Conservation (phyloP, 176 grass and related monocot genomes). For the Avena atlantica region DNA sequence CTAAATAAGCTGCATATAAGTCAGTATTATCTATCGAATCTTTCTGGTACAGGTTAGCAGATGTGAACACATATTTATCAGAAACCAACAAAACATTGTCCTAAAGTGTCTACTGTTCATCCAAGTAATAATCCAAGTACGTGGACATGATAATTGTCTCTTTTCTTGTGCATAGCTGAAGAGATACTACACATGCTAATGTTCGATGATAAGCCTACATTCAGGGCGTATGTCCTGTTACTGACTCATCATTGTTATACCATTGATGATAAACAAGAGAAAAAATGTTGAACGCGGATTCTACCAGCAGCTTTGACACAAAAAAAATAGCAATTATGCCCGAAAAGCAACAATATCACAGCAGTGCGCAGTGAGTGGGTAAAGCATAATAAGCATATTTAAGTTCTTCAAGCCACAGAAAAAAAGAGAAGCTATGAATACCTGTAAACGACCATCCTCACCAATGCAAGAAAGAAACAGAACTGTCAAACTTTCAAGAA, state of each 20-base stretch:
- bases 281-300: neutral
- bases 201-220: constrained; percentile 18
- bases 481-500: constrained; percentile 78
- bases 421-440: constrained; percentile 45
- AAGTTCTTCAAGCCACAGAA: neutral
- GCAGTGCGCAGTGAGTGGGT: constrained; percentile 5
- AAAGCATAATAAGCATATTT: constrained; percentile 20
- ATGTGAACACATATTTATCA: constrained; percentile 40
- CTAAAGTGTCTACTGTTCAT: constrained; percentile 17
- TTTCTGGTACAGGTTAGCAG: neutral
- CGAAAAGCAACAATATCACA: constrained; percentile 4
- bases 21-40: neutral
- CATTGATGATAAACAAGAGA: neutral
- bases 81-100: constrained; percentile 25
- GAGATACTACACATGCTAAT: neutral
- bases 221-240: constrained; percentile 2
- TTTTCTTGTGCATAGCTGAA: neutral
- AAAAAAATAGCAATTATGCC: neutral
- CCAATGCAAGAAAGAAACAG: constrained; percentile 75
- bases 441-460: constrained; percentile 78
- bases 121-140: constrained; percentile 17
- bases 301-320: neutral
- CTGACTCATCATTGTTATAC: neutral
- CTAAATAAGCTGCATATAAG: neutral
- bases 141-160: neutral